Evolutionary conservation across 106 monocot genomes (phyloP), one percentile per base, ranked within the genome.

Genomic region (Cymbidium sinense): DNA sequence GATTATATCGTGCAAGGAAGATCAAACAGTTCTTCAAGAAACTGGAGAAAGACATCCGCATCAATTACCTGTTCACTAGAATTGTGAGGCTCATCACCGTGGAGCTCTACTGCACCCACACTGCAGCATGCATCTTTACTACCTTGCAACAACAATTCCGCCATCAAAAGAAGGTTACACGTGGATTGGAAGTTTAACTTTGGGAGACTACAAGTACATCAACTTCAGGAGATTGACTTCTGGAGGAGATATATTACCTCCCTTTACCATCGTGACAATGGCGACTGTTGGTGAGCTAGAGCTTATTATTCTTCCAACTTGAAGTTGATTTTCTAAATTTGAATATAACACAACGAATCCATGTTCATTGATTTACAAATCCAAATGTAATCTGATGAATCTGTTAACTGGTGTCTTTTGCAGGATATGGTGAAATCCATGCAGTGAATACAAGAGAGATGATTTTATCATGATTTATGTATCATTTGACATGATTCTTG

Each of bases 361-460:
- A 43, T 43, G 43, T 8, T 43, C 4, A 5, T 36, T 36, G 36
- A 36, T 36, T 36, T 36, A 36, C 36, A 36, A 36, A 36, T 36
- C 5, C 36, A n/a, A n/a, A 36, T 5, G 3, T 36, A 36, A 36
- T 5, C 36, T 36, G 36, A 36, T 69, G 34, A 34, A 12, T 71
- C 3, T 39, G 36, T 13, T 71, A 34, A 34, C 17, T 37, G 18
- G 4, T 37, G 3, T 71, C 34, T 34, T 33, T 11, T 80, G 55
- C 75, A 86, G 89, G 87, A 8, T 90, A 83, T 79, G 90, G 90
- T 12, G 90, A 87, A n/a, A 81, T 90, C 25, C 90, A 90, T 87
- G 87, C 90, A 2, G 87, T 90, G 70, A 90, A 90, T 75, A 71
- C 33, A 2, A 87, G 87, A 33, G 90, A 90, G 73, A 90, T 90